Conservation (phyloP, 2,329 filamentous ascomycete genomes). For the Alternaria longipes region DNA sequence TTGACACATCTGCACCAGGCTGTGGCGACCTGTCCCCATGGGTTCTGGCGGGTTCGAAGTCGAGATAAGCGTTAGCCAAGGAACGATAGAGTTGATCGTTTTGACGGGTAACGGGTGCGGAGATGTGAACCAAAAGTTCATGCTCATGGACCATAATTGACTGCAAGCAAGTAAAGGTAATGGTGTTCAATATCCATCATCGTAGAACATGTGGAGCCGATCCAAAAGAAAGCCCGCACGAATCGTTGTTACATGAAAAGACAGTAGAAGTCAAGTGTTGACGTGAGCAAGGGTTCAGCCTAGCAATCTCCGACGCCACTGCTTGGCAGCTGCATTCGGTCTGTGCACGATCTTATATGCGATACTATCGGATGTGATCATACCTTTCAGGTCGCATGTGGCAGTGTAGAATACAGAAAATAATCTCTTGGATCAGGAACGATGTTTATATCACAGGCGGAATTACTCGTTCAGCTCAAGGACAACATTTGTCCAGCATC, state of each 20-base stretch:
- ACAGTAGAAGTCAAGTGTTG: background rate
- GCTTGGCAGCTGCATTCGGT: background rate
- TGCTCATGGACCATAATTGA: constrained; percentile 50
- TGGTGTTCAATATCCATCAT: constrained; percentile 19
- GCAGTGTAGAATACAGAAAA: background rate
- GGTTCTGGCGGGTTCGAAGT: constrained; percentile 39
- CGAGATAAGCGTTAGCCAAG: constrained; percentile 54
- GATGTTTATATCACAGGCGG: accelerated
- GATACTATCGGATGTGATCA: background rate
- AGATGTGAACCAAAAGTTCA: constrained; percentile 58
- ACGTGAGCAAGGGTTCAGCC: background rate
- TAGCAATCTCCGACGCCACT: background rate
- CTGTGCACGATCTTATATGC: background rate
- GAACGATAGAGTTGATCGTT: constrained; percentile 55
- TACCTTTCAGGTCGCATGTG: background rate
- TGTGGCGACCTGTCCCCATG: background rate
- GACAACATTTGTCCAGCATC: constrained; percentile 11
- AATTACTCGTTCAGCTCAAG: background rate
- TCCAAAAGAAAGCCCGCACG: constrained; percentile 4
- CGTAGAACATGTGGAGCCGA: background rate
- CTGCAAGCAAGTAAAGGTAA: constrained; percentile 6
- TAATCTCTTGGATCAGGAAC: background rate
- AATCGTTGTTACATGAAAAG: background rate
- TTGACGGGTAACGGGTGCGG: constrained; percentile 52
- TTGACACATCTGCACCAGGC: background rate